Percentiles rank a stretch among this genome's conserved stretches.
Conservation (phyloP, 768 basidiomycete genomes). For the Pleurotus eryngii region DNA sequence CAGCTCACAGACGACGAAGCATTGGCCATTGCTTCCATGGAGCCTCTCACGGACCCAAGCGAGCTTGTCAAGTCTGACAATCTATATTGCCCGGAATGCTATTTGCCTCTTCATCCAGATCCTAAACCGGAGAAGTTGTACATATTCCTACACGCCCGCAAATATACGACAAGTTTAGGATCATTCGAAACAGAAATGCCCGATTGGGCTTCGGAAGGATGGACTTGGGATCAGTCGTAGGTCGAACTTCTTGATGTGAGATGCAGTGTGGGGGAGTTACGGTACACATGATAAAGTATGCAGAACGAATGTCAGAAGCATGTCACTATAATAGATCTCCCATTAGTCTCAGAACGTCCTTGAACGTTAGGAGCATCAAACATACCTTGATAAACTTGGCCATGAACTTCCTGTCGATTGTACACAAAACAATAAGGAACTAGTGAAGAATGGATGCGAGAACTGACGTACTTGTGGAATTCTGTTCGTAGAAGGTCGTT, state of each 20-base stretch:
- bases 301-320: neutral
- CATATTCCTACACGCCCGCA: slow-evolving; percentile 92
- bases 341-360: slow-evolving; percentile 8
- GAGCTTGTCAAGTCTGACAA: slow-evolving; percentile 30
- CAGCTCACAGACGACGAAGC: slow-evolving; percentile 52
- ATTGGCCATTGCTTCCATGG: slow-evolving; percentile 33
- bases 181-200: slow-evolving; percentile 85
- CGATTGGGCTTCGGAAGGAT: slow-evolving; percentile 79
- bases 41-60: slow-evolving; percentile 36
- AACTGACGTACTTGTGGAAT: slow-evolving; percentile 76
- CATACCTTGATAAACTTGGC: slow-evolving; percentile 81
- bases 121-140: slow-evolving; percentile 89
- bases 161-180: slow-evolving; percentile 82
- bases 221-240: slow-evolving; percentile 55
- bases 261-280: neutral
- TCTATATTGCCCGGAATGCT: slow-evolving; percentile 86
- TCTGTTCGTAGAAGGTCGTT: slow-evolving; percentile 94
- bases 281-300: neutral
- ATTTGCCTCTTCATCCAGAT: slow-evolving; percentile 89
- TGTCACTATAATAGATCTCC: slow-evolving; percentile 6
- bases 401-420: slow-evolving; percentile 79
- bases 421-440: slow-evolving; percentile 2
- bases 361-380: neutral
- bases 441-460: neutral
- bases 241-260: neutral